Conservation (phyloP, 2,329 filamentous ascomycete species). For the Monosporascus ibericus region DNA sequence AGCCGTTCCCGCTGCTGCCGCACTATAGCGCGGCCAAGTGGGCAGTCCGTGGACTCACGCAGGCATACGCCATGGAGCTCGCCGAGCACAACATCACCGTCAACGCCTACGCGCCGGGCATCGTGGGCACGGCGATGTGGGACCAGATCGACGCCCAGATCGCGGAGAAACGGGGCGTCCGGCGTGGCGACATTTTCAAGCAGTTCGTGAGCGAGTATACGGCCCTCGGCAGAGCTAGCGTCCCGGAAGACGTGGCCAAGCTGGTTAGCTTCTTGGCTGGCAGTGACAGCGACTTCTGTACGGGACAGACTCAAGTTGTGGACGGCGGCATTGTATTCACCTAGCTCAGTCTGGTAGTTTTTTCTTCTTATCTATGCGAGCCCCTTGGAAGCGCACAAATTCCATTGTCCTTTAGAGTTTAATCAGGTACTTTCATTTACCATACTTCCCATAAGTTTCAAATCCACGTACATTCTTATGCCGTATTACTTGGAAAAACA, state of each 20-base stretch:
- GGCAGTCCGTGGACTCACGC: constrained; percentile 60
- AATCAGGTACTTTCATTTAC: too few species aligned
- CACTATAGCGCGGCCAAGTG: constrained; percentile 62
- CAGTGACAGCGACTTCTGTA: constrained; percentile 57
- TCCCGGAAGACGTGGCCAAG: constrained; percentile 57
- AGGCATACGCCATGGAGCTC: constrained; percentile 61
- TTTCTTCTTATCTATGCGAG: not conserved
- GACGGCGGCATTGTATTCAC: constrained; percentile 53
- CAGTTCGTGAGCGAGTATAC: constrained; percentile 49
- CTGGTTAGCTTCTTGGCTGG: constrained; percentile 56
- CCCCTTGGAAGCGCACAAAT: too few species aligned
- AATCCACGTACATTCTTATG: too few species aligned
- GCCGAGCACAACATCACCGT: constrained; percentile 58
- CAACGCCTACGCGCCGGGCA: constrained; percentile 62
- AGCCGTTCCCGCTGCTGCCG: constrained; percentile 50
- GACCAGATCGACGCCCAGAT: constrained; percentile 58
- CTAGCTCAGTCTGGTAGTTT: constrained; percentile 2
- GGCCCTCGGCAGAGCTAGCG: constrained; percentile 49
- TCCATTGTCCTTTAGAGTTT: too few species aligned
- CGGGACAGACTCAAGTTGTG: constrained; percentile 58
- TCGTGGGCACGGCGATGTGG: constrained; percentile 64
- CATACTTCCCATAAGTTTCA: too few species aligned
- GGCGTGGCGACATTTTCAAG: constrained; percentile 48
- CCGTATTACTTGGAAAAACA: too few species aligned
- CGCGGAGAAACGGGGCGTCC: constrained; percentile 41